Evolutionary conservation across 352 stramenopile species (phyloP), one percentile per base, ranked within the genome.

Genomic region (Phytopythium helicoides): DNA sequence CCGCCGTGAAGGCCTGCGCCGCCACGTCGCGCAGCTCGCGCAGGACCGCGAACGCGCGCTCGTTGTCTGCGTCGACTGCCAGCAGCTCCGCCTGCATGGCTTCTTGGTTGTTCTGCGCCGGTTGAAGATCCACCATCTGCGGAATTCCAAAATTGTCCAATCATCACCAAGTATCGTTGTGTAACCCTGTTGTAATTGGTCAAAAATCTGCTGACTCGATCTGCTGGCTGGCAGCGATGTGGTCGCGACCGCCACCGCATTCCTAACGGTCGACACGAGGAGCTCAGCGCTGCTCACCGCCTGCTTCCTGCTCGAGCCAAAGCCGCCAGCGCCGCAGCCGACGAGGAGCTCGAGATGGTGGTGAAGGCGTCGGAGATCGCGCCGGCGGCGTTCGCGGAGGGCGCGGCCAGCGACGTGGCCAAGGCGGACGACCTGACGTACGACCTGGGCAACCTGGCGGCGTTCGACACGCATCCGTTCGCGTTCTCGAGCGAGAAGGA

Each of bases 381-480:
- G 52, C 80, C 83, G 2, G 81, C 76, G 44, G 83, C 83, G 48
- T 92, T 85, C 62, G 78, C 81, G 22, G 61, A 63, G 39, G 68
- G 68, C 47, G 73, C 51, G 60, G 83, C 71, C 11, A 93, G 76
- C 68, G 67, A 74, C 39, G 79, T 92, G 42, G 58, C 76, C 46
- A 93, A 93, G 50, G 75, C 81, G 58, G 88, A 96, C 50, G 87
- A 96, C 52, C 64, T 96, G 41, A 60, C 50, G 42, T 97, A 96
- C 68, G 90, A 97, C 60, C 61, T 97, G 47, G 86, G 86, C 54
- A 97, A 97, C 64, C 58, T 97, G 38, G 70, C 81, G 49, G 90
- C 84, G 11, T 94, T 94, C 25, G 86, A 97, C 66, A 94, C 85
- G 68, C 87, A 96, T 48, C 86, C 85, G 54, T 91, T 96, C 66